phyloP scores from a whole-genome alignment of 1,139 yeast genomes.

The Blastobotrys illinoisensis region DNA sequence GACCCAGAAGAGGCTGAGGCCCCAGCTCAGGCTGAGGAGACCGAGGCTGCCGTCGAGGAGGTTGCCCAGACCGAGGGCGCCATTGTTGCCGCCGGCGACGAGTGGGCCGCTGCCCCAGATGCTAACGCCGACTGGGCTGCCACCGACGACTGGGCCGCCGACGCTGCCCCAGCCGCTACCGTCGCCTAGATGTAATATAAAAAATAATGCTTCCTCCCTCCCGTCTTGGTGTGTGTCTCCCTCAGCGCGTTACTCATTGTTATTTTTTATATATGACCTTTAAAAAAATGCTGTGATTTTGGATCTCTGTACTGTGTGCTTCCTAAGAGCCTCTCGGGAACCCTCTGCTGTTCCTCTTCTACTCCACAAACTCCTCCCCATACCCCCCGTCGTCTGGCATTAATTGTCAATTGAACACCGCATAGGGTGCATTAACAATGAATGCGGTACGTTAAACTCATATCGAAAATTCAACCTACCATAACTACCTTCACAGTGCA shows the following conservation, averaged over 20 bases:
- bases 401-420: too few species aligned
- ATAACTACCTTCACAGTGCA: too few species aligned
- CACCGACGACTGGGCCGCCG: constrained; percentile 68
- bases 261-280: neutral
- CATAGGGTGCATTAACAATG: too few species aligned
- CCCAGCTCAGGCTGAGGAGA: constrained; percentile 55
- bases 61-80: constrained; percentile 58
- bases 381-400: too few species aligned
- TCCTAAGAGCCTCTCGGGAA: neutral
- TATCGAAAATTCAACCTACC: too few species aligned
- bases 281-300: neutral
- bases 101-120: constrained; percentile 73
- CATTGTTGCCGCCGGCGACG: constrained; percentile 59
- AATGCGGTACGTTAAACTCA: too few species aligned
- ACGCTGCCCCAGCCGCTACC: constrained; percentile 40
- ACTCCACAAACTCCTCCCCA: too few species aligned
- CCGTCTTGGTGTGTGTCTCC: neutral
- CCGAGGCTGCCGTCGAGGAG: constrained; percentile 51
- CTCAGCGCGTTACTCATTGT: neutral
- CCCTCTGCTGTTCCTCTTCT: too few species aligned
- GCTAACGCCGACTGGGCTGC: constrained; percentile 50
- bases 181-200: constrained; percentile 20
- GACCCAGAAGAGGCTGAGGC: constrained; percentile 99
- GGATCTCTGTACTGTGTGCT: neutral
- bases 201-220: neutral